These are phyloP conservation scores for Eucalyptus cladocalyx DNA, from an alignment of 345 rosid genomes.

Conservation along the genomic window DNA sequence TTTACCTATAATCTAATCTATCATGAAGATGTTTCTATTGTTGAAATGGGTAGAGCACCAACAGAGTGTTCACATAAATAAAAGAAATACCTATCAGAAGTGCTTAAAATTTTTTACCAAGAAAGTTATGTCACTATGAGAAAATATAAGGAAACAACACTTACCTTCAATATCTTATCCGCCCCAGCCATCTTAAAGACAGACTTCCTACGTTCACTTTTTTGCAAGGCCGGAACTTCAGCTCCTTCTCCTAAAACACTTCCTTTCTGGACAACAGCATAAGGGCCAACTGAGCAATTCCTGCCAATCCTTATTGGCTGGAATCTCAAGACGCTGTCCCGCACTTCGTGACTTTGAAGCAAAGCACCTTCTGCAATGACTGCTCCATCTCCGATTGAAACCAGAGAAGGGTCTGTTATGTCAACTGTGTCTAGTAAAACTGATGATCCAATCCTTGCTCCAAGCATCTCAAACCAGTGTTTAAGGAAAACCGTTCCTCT, in stretches of 20 bases:
- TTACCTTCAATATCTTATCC: conserved; percentile 10
- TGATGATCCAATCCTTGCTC: conserved; percentile 52
- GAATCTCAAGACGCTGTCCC: conserved; percentile 37
- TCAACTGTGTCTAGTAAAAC: conserved; percentile 47
- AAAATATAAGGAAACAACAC: background rate
- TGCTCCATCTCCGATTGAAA: conserved; percentile 50
- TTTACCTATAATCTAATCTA: background rate
- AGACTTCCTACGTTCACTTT: conserved; percentile 23
- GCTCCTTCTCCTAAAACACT: conserved; percentile 30
- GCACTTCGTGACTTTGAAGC: conserved; percentile 56
- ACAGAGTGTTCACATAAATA: background rate
- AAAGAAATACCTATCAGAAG: background rate
- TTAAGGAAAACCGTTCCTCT: conserved; percentile 57
- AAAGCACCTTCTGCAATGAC: conserved; percentile 53
- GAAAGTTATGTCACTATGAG: background rate
- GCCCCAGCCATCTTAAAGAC: conserved; percentile 6
- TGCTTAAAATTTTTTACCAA: background rate
- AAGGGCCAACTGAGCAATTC: conserved; percentile 43
- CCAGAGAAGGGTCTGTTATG: conserved; percentile 57
- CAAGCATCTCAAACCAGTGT: conserved; percentile 56
- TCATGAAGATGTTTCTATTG: background rate
- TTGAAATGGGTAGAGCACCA: background rate
- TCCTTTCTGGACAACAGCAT: conserved; percentile 55
- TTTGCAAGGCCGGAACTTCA: conserved; percentile 37
- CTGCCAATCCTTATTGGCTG: conserved; percentile 32